These are phyloP conservation scores for Fagopyrum tataricum DNA, from an alignment of 148 eudicot genomes.

Conservation along the genomic window DNA sequence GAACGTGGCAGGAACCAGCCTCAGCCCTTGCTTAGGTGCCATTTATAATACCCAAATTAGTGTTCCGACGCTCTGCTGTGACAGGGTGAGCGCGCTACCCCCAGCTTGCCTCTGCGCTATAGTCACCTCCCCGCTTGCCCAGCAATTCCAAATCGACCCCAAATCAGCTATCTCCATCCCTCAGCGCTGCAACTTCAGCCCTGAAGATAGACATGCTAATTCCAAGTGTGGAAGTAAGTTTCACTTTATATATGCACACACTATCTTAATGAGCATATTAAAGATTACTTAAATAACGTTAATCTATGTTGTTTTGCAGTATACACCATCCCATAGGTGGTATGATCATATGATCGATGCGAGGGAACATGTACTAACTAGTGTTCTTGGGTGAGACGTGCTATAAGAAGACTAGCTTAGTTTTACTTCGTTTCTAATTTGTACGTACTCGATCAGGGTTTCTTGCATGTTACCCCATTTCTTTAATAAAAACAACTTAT, in stretches of 20 bases:
- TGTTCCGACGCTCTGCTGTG: background rate
- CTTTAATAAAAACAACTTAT: too few species aligned
- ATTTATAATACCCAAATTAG: too few species aligned
- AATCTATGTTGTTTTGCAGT: background rate
- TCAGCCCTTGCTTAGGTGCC: background rate
- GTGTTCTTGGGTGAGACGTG: background rate
- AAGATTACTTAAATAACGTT: too few species aligned
- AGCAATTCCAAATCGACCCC: background rate
- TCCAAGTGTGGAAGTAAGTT: background rate
- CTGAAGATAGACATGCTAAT: background rate
- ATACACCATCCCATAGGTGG: background rate
- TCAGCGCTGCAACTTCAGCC: background rate
- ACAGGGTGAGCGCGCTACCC: background rate
- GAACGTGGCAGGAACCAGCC: background rate
- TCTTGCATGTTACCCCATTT: too few species aligned
- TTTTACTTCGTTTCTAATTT: too few species aligned
- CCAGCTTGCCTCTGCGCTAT: background rate
- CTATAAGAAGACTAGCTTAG: too few species aligned
- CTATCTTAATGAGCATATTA: too few species aligned
- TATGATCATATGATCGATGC: too few species aligned
- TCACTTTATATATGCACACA: too few species aligned
- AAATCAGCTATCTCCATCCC: background rate
- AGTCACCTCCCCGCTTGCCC: background rate
- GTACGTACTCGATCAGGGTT: too few species aligned
- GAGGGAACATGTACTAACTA: background rate